Evolutionary conservation across 2,329 filamentous ascomycete species (phyloP).

Genomic region (Hymenoscyphus repandus): DNA sequence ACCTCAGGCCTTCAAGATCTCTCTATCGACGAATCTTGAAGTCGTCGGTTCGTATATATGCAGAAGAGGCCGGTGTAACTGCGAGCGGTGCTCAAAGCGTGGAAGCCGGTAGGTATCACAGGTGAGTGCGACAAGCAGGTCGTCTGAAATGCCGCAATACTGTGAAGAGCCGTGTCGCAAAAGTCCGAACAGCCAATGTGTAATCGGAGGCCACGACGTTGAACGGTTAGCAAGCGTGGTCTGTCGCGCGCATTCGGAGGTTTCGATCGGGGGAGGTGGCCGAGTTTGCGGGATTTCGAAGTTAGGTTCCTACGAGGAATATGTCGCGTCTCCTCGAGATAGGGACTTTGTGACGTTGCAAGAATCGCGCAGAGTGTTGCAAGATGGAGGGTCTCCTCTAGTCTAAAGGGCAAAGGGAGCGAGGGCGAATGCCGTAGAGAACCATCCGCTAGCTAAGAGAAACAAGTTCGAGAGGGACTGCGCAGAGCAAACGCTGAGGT

Average conservation of each 20-base stretch:
- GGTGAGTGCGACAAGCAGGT: constrained; percentile 16
- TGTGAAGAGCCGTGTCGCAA: constrained; percentile 20
- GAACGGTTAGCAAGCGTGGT: constrained; percentile 1
- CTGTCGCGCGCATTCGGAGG: constrained; percentile 15
- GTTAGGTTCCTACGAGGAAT: too few relatives aligned
- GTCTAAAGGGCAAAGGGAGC: background rate
- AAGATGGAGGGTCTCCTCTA: too few relatives aligned
- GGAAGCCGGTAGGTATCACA: constrained; percentile 11
- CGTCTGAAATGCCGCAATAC: constrained; percentile 17
- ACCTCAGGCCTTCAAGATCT: too few relatives aligned
- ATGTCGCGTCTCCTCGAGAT: constrained; percentile 13
- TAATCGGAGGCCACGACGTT: constrained; percentile 12
- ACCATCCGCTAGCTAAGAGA: background rate
- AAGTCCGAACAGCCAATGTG: constrained; percentile 12
- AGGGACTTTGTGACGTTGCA: constrained; percentile 24
- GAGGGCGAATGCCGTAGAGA: background rate
- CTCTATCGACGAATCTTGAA: too few relatives aligned
- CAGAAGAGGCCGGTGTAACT: constrained; percentile 11
- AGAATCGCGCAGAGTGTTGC: constrained; percentile 4
- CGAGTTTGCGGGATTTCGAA: constrained; percentile 2
- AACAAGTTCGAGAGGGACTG: background rate
- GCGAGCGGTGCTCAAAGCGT: constrained; percentile 10
- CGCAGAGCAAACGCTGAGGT: background rate
- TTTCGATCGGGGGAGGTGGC: constrained; percentile 2
- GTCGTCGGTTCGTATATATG: too few relatives aligned